Percentiles rank a stretch among this genome's conserved stretches.
These are phyloP conservation scores for Leishmania lainsoni DNA, from an alignment of 208 protist species.

Conservation along the genomic window DNA sequence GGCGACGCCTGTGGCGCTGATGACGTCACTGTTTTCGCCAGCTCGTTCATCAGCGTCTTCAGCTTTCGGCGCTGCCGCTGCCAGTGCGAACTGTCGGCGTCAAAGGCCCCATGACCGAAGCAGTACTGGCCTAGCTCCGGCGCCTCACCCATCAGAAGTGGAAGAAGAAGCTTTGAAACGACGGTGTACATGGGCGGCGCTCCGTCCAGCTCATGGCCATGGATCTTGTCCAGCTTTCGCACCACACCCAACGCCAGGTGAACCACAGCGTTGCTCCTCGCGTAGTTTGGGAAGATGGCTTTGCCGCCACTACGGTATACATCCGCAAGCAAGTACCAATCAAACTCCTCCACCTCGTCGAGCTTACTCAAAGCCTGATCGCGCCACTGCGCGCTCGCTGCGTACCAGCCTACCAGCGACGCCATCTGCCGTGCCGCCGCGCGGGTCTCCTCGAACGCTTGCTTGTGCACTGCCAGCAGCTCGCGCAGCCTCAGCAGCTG, in stretches of 20 bases:
- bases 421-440: constrained; percentile 46
- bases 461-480: constrained; percentile 27
- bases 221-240: constrained; percentile 53
- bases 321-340: constrained; percentile 78
- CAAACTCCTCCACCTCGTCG: constrained; percentile 60
- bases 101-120: constrained; percentile 10
- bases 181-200: constrained; percentile 18
- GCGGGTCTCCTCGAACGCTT: constrained; percentile 42
- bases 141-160: constrained; percentile 29
- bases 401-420: constrained; percentile 75
- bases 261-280: constrained; percentile 29
- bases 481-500: constrained; percentile 35
- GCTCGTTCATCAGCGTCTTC: constrained; percentile 13
- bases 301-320: constrained; percentile 33
- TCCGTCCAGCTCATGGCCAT: constrained; percentile 31
- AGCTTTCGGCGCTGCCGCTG: constrained; percentile 27
- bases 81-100: constrained; percentile 31
- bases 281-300: constrained; percentile 82
- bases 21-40: neutral
- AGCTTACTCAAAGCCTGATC: constrained; percentile 71
- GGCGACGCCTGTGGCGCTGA: neutral
- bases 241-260: constrained; percentile 50
- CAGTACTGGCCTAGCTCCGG: constrained; percentile 30
- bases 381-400: constrained; percentile 84
- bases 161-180: constrained; percentile 21